phyloP scores from a whole-genome alignment of 148 eudicot species.

The Euryodendron excelsum region DNA sequence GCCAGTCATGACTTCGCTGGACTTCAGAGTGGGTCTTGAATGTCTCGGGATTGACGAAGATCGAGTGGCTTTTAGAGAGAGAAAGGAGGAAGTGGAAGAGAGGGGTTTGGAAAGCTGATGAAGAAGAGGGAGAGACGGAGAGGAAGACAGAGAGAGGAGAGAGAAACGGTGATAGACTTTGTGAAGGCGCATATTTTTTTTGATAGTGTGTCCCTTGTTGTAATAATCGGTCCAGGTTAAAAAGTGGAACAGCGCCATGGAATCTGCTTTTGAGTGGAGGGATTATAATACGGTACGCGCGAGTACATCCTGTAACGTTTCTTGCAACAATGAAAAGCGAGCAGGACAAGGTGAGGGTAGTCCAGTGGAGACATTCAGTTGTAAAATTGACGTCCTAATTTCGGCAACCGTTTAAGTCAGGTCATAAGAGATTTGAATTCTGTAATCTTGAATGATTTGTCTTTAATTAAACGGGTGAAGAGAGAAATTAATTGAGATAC shows the following conservation, averaged over 20 bases:
- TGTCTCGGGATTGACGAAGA: conserved; percentile 14
- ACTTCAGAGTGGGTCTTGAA: conserved; percentile 9
- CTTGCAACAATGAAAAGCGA: too few species aligned
- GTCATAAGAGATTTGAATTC: too few species aligned
- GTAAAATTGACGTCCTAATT: too few species aligned
- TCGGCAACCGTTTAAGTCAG: too few species aligned
- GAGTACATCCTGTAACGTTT: too few species aligned
- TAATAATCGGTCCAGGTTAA: not conserved
- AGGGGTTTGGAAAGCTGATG: conserved; percentile 9
- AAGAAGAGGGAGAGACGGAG: conserved; percentile 6
- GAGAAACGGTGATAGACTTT: conserved; percentile 69
- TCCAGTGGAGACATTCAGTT: too few species aligned
- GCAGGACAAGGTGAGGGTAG: too few species aligned
- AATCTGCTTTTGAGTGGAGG: not conserved
- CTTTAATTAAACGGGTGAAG: too few species aligned
- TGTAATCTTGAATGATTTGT: too few species aligned
- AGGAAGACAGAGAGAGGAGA: conserved; percentile 33
- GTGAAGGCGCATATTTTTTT: conserved; percentile 53
- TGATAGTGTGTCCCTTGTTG: not conserved
- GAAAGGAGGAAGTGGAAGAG: conserved; percentile 12
- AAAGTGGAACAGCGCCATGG: not conserved
- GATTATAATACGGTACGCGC: not conserved
- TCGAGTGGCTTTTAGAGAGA: conserved; percentile 27
- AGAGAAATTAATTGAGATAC: too few species aligned
- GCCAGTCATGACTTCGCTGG: conserved; percentile 29